Base-by-base conservation (phyloP, 2,329 filamentous ascomycete genomes). In the Sporothrix humicola region DNA sequence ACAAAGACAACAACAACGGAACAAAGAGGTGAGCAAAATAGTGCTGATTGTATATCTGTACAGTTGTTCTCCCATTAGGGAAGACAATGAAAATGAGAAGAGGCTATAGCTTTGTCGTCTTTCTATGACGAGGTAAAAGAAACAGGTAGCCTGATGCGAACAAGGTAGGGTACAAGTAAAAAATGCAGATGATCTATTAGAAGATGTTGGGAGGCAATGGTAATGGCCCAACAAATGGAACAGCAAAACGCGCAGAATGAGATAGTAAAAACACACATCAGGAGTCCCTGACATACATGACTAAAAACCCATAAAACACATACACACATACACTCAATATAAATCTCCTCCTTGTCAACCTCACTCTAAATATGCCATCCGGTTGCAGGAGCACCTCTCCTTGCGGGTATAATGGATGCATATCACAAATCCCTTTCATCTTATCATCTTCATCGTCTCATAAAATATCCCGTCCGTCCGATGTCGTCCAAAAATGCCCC, bases 161-260 rank as follows among this genome's bases (percentile, higher is more conserved):
- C 31, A 37, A 37, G 7, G 31, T 37, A 37, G 5, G 7, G 31
- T 37, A 37, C 31, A 37, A 6, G 31, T 26, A 42, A 2, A 68
- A 66, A 68, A 68, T 68, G 63, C 20, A 68, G 15, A 56, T 44
- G 9, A 65, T 65, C 59, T 65, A 65, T 65, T 65, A 65, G 46
- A n/a, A 42, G 10, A 20, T 46, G 63, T 26, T 68, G 63, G 63
- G 31, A 12, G n/a, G 31, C 31, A 37, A 37, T 37, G 31, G 31
- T 37, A 37, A 37, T 37, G 31, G 31, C 5, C 31, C 66, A 69
- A 69, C 37, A 69, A 54, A 56, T 37, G 48, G 6, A 48, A 13
- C 37, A 50, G 48, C 20, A 69, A 69, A 56, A 37, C 54, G 15
- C 10, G 58, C 58, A 61, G 42, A 42, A n/a, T 52, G n/a, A n/a